Evolutionary conservation across 176 grass and related monocot species (phyloP), one percentile per base, ranked within the genome.

Genomic region (Carex parvula): DNA sequence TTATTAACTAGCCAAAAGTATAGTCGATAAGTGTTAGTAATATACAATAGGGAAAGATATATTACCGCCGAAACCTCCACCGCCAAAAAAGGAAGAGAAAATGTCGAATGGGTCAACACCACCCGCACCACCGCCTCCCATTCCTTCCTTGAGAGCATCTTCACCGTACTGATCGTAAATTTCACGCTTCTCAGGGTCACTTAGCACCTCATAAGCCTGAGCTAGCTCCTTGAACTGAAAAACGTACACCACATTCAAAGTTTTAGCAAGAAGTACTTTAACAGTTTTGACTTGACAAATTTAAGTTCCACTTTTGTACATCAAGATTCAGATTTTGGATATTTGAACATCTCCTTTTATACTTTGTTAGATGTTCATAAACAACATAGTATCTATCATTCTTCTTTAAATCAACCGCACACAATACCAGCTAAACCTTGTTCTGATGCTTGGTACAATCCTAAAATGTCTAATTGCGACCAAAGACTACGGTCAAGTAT

Each of bases 111-210:
- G 95, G 58, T 98, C 93, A 69, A 80, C 90, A 59, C 85, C 87
- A 62, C 69, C 48, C 1, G 52, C 14, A 52, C 95, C 87, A 52
- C 92, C 93, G 13, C 92, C 91, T 7, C 95, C 95, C 92, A 98
- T 98, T 91, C 95, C 95, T 90, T 98, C 95, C 84, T 98, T 98
- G 24, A 98, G 91, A 20, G 95, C 95, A 93, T 98, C 93, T 86
- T 98, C 95, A 26, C 95, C 95, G 74, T 98, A 98, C 26, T 98
- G 86, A 70, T 98, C 95, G 68, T 98, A 98, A 30, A 98, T 98
- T 82, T 98, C 95, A 89, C 93, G 95, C 83, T 98, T 98, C 86
- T 98, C 95, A 72, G 95, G 93, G 54, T 98, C 95, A 32, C 92
- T 98, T 22, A 98, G 82, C 52, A 98, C 95, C 83, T 98, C 95